Conservation (phyloP, 345 rosid species). For the Sonneratia caseolaris region DNA sequence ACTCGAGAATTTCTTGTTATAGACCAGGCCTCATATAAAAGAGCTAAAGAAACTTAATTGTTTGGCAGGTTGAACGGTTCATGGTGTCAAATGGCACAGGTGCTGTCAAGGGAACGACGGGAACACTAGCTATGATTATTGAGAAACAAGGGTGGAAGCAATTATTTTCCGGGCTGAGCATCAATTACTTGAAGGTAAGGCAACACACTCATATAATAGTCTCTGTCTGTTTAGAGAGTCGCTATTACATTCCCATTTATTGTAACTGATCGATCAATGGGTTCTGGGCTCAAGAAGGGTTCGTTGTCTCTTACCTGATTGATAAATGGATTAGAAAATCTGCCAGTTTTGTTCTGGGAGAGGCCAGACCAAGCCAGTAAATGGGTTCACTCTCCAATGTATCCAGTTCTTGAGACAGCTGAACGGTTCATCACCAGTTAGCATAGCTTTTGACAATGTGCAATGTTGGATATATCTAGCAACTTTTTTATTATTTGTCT, state of each 20-base stretch:
- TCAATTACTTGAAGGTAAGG: constrained; percentile 78
- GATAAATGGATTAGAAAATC: not conserved
- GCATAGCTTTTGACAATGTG: not conserved
- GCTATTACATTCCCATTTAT: not conserved
- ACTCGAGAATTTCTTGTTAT: not conserved
- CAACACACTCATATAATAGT: not conserved
- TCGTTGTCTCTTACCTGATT: no score
- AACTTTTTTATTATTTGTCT: not conserved
- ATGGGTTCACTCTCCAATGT: not conserved
- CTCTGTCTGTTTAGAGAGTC: not conserved
- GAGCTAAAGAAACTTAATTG: constrained; percentile 8
- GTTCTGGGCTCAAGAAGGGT: not conserved
- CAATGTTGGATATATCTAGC: not conserved
- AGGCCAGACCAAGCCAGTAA: not conserved
- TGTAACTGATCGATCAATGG: not conserved
- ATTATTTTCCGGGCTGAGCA: constrained; percentile 82
- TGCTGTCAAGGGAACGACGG: constrained; percentile 61
- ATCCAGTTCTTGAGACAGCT: not conserved
- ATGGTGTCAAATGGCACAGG: constrained; percentile 25
- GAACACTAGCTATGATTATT: constrained; percentile 48
- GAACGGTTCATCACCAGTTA: not conserved
- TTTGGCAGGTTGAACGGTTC: constrained; percentile 59
- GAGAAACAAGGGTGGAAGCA: constrained; percentile 94
- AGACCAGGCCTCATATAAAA: not conserved
- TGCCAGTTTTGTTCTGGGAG: not conserved